Base-by-base conservation (phyloP, 148 eudicot species). In the Amaranthus palmeri region DNA sequence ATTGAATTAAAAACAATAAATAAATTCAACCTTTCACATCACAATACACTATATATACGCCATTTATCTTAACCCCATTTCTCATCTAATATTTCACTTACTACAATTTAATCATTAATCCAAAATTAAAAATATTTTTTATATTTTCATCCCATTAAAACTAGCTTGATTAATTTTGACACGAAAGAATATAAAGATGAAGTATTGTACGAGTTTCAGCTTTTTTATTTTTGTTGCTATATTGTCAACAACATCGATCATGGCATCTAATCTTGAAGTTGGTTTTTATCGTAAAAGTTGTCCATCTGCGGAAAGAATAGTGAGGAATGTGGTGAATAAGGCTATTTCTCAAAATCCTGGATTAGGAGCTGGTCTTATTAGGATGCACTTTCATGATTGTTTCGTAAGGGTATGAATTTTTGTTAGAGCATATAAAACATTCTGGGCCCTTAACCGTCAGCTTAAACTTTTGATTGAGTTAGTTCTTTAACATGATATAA, bases 331-430 rank as follows among this genome's bases (percentile, higher is more conserved):
- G 3, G 79, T 76, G 45, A 61, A 69, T 64, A 76, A 54, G 10
- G 79, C 74, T 50, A 49, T 76, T 10, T 43, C 53, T 2, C 52
- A 12, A 15, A 63, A 76, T 54, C 79, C 74, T 17, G 74, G 79
- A 5, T 25, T 76, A 52, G 79, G 74, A 69, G 79, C 79, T 42
- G 79, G 64, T 0, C 54, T 70, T 36, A 62, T 76, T 11, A 13
- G 74, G 11, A 50, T 76, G 70, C 74, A 69, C 63, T 76, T 76
- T 8, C 79, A 76, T 45, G 79, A 76, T 11, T 76, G 79, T 12
- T 76, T 76, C 25, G 74, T 76, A 1, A 76, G 79, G 69, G 79
- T 76, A 76, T 3, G 63, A 51, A 40, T 18, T 17, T 15, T 25
- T 71, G 10, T 25, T 25, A 2, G 2, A 25, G 36, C 36, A 25